These are phyloP conservation scores for Eutypella sp. DNA, from an alignment of 2,329 filamentous ascomycete genomes.

Conservation along the genomic window DNA sequence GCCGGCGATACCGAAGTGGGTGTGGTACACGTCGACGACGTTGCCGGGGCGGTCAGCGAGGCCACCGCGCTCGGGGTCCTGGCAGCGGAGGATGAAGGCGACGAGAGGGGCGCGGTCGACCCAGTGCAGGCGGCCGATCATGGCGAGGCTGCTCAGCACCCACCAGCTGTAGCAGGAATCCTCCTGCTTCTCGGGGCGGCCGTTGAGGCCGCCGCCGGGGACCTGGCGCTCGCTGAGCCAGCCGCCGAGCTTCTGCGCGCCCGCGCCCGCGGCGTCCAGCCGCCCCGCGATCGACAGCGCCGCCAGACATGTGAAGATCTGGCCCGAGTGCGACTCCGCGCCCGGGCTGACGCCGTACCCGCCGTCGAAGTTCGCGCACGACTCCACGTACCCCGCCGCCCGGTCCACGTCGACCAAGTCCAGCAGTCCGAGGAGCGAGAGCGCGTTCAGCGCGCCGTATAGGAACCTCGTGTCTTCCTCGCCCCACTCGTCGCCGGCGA, in stretches of 20 bases:
- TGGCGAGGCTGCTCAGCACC: slow-evolving; percentile 87
- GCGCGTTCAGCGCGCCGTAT: slow-evolving; percentile 81
- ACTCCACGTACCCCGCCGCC: slow-evolving; percentile 72
- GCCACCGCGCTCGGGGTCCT: slow-evolving; percentile 79
- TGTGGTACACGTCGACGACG: slow-evolving; percentile 97
- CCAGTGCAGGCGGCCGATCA: slow-evolving; percentile 86
- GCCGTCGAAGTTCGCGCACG: slow-evolving; percentile 90
- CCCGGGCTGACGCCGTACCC: slow-evolving; percentile 87
- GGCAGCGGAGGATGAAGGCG: slow-evolving; percentile 78
- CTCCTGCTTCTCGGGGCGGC: slow-evolving; percentile 88
- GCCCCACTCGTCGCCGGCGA: slow-evolving; percentile 93
- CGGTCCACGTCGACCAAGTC: slow-evolving; percentile 71
- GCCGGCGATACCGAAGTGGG: slow-evolving; percentile 81
- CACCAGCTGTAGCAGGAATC: slow-evolving; percentile 99
- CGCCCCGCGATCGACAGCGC: slow-evolving; percentile 79
- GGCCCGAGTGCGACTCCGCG: slow-evolving; percentile 89
- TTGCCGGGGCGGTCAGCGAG: slow-evolving; percentile 87
- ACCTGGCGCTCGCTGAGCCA: slow-evolving; percentile 95
- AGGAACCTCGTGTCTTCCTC: slow-evolving; percentile 94
- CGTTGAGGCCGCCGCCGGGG: slow-evolving; percentile 83
- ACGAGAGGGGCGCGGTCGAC: slow-evolving; percentile 79
- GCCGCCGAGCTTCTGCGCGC: slow-evolving; percentile 73
- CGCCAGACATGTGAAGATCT: slow-evolving; percentile 91
- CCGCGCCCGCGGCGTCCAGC: slow-evolving; percentile 75
- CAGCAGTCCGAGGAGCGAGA: slow-evolving; percentile 76